A percentile compares a stretch with the other conserved stretches of the same genome.
These are phyloP conservation scores for Alternaria gaisen DNA, from an alignment of 2,329 filamentous ascomycete species.

Conservation along the genomic window DNA sequence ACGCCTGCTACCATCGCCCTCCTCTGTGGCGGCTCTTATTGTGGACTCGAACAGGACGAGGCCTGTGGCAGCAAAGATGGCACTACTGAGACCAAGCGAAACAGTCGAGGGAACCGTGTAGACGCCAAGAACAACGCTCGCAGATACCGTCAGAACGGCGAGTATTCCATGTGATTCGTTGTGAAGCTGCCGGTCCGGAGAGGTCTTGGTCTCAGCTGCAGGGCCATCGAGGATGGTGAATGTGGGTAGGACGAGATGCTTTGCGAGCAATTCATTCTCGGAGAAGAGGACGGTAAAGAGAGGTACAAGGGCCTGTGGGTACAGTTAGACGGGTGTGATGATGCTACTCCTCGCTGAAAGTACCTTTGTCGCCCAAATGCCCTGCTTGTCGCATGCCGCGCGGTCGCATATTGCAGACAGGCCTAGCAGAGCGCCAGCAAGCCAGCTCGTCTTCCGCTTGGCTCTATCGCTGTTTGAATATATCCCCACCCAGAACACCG, in stretches of 20 bases:
- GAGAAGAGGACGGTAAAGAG: constrained; percentile 43
- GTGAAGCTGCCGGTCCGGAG: constrained; percentile 25
- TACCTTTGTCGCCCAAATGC: constrained; percentile 59
- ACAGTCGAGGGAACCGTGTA: constrained; percentile 47
- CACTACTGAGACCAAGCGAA: constrained; percentile 54
- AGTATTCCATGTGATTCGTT: constrained; percentile 43
- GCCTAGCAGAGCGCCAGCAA: constrained; percentile 54
- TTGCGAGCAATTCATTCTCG: constrained; percentile 38
- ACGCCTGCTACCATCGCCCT: constrained; percentile 33
- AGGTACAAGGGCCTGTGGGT: constrained; percentile 46
- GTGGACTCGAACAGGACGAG: constrained; percentile 54
- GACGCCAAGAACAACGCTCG: constrained; percentile 46
- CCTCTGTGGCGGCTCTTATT: constrained; percentile 35
- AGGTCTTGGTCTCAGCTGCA: constrained; percentile 22
- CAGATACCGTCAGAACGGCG: constrained; percentile 46
- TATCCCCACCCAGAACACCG: constrained; percentile 45
- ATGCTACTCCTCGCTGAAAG: background rate
- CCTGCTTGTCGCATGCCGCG: constrained; percentile 54
- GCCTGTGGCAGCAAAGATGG: constrained; percentile 52
- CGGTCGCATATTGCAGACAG: constrained; percentile 56
- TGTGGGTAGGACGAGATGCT: constrained; percentile 35
- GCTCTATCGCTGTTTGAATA: constrained; percentile 36
- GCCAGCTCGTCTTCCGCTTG: constrained; percentile 47
- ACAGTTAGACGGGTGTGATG: constrained; percentile 6
- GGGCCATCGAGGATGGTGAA: constrained; percentile 32